A percentile compares a stretch with the other conserved stretches of the same genome.
Evolutionary conservation across 2,329 filamentous ascomycete genomes (phyloP).

Genomic region (Lasiodiplodia gonubiensis): DNA sequence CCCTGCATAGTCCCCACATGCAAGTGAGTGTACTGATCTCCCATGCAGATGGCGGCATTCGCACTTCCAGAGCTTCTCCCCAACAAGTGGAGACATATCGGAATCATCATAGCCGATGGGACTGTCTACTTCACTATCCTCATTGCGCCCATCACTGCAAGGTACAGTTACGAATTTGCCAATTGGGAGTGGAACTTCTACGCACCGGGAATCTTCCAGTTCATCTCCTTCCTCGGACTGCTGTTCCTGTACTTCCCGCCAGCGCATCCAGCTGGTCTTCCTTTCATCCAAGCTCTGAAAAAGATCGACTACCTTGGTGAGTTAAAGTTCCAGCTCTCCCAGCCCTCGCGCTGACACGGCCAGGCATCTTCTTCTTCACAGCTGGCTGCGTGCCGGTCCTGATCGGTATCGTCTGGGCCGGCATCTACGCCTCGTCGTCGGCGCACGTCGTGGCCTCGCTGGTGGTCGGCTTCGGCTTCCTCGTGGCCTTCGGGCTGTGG

Average conservation of each 20-base stretch:
- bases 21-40: constrained; percentile 8
- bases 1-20: not conserved
- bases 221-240: constrained; percentile 53
- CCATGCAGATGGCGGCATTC: constrained; percentile 48
- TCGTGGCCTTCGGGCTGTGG: constrained; percentile 41
- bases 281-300: constrained; percentile 34
- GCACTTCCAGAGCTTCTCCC: constrained; percentile 56
- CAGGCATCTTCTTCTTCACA: constrained; percentile 38
- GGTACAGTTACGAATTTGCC: constrained; percentile 48
- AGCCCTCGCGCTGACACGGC: no score
- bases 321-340: not conserved
- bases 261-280: constrained; percentile 44
- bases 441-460: constrained; percentile 43
- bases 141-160: constrained; percentile 53
- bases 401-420: constrained; percentile 44
- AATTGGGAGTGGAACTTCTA: constrained; percentile 57
- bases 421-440: constrained; percentile 34
- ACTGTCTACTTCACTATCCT: constrained; percentile 53
- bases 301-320: constrained; percentile 43
- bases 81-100: constrained; percentile 57
- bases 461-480: constrained; percentile 39
- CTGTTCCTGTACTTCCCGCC: constrained; percentile 51
- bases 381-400: constrained; percentile 38
- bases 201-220: constrained; percentile 50
- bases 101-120: constrained; percentile 49